Evolutionary conservation across 371 early-diverging fungal species (phyloP).

Genomic region (Apophysomyces variabilis): DNA sequence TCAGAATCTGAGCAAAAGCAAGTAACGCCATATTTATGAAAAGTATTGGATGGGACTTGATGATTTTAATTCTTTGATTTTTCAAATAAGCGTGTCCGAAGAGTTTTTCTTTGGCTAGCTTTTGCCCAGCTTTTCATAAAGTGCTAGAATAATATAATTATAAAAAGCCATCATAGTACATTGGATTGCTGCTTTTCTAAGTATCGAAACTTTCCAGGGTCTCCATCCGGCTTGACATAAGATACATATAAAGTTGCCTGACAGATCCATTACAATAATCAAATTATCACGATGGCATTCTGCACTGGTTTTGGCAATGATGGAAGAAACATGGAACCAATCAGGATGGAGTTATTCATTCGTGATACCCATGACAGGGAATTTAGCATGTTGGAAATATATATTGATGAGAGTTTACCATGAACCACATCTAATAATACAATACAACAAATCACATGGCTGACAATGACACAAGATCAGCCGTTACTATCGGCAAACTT

Average conservation of each 20-base stretch:
- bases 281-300: background rate
- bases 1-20: constrained; percentile 1
- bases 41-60: constrained; percentile 8
- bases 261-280: constrained; percentile 1
- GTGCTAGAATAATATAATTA: constrained; percentile 27
- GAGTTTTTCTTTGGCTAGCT: constrained; percentile 46
- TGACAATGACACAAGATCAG: background rate
- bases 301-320: background rate
- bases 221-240: constrained; percentile 55
- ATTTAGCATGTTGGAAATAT: background rate
- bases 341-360: background rate
- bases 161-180: constrained; percentile 53
- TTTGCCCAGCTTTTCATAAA: constrained; percentile 34
- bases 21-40: constrained; percentile 2
- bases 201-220: constrained; percentile 37
- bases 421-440: background rate
- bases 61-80: constrained; percentile 18
- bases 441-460: background rate
- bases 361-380: background rate
- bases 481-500: too few species aligned
- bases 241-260: constrained; percentile 15
- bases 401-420: background rate
- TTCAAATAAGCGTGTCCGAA: constrained; percentile 29
- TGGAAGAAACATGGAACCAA: background rate
- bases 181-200: constrained; percentile 29